Conservation (phyloP, 805 yeast species). For the Kuraishia piskuri region DNA sequence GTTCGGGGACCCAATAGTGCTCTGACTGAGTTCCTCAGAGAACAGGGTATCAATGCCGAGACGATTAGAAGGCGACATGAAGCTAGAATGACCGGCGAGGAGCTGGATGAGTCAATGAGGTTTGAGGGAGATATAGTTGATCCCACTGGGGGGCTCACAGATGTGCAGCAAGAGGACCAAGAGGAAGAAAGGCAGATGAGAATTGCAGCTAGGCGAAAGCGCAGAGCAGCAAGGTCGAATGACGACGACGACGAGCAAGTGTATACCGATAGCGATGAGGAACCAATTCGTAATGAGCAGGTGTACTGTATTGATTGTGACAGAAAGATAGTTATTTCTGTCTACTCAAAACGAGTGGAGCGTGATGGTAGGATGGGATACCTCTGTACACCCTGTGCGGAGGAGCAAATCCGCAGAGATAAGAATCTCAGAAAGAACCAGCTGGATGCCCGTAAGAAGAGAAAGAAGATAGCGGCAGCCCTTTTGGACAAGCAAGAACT, state of each 20-base stretch:
- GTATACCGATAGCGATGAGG: conserved; percentile 11
- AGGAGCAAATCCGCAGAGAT: conserved; percentile 31
- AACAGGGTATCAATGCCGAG: conserved; percentile 84
- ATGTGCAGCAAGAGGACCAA: conserved; percentile 8
- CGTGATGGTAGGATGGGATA: conserved; percentile 49
- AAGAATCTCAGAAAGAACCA: conserved; percentile 40
- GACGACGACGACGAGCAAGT: conserved; percentile 24
- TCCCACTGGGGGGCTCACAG: conserved; percentile 3
- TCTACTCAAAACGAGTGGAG: conserved; percentile 48
- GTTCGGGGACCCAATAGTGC: conserved; percentile 73
- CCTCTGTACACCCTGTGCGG: conserved; percentile 56
- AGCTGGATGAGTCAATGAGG: conserved; percentile 9
- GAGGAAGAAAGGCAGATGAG: conserved; percentile 10
- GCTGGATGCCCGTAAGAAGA: conserved; percentile 57
- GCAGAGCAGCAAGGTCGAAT: conserved; percentile 22
- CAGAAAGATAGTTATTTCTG: conserved; percentile 47
- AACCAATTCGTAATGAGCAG: conserved; percentile 30
- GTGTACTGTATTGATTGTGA: conserved; percentile 54
- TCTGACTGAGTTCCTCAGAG: conserved; percentile 76
- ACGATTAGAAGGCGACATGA: conserved; percentile 46
- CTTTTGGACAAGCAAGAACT: conserved; percentile 63
- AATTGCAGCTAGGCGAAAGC: conserved; percentile 14
- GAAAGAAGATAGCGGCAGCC: conserved; percentile 79
- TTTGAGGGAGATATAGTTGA: conserved; percentile 11
- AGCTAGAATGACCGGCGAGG: conserved; percentile 14